Evolutionary conservation across 148 eudicot genomes (phyloP), one percentile per base, ranked within the genome.

Genomic region (Selenicereus undatus): DNA sequence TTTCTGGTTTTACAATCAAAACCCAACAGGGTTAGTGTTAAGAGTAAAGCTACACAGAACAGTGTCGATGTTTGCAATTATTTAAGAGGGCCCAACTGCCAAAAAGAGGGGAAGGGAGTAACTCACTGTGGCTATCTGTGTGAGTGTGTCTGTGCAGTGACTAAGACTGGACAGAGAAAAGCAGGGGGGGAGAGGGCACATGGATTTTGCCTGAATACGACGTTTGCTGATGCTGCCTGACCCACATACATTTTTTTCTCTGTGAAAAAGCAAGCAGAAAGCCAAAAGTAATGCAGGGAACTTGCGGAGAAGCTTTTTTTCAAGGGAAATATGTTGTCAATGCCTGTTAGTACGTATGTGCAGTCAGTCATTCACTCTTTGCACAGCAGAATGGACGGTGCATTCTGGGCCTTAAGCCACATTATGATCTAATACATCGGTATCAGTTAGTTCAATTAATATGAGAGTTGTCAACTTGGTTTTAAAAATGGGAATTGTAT

Each of bases 21-120:
- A 39, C 43, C 3, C 52, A 48, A 12, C 0, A 48, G 13, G 12
- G 52, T 9, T 39, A 39, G 14, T 48, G 52, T 48, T 48, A 10
- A 48, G 52, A 10, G 52, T 48, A 48, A 48, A 48, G 52, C 52
- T 48, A 14, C 52, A 56, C 43, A 66, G 80, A 75, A 52, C 48
- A 56, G 81, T 35, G 42, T 81, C 78, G 60, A 74, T 74, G 78
- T 81, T 74, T 74, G 20, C 83, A 74, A 64, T 75, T 50, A 72
- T 60, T 75, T 45, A 75, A 66, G 51, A 64, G 29, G 69, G 52
- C 5, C 6, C 70, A 32, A 77, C 70, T 35, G 70, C 70, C 69
- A 58, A 48, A 77, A 77, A 39, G 52, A 77, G 52, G 79, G 5
- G 69, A 76, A 71, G 48, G 52, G 32, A 32, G 22, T 56, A 20